Base-by-base conservation (phyloP, 805 yeast species). In the Vanderwaltozyma yarrowii region DNA sequence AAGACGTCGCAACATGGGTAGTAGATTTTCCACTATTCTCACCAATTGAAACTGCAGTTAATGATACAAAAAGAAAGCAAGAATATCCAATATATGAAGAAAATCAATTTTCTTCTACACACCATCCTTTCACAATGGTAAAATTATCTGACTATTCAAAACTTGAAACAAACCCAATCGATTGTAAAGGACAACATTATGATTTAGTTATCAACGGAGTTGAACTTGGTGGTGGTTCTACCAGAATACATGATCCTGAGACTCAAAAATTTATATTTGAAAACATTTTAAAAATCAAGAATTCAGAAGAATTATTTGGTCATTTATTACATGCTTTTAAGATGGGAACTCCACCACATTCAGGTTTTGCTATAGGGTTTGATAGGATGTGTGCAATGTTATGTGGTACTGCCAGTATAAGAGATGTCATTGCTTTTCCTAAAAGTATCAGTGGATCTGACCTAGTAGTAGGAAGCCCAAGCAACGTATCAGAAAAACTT, bases 341-440 rank as follows among this genome's bases (percentile, higher is more conserved):
- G 18, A 75, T 82, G 63, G 98, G 98, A 1, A 86, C 97, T 52
- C 99, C 99, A 1, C 99, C 99, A 1, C 99, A 92, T 62, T 96
- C 96, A 2, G 99, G 99, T 0, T 67, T 92, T 28, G 99, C 98
- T 0, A 67, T 92, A 26, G 99, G 98, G 0, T 83, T 92, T 48
- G 99, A 92, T 57, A 67, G 99, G 44, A 65, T 92, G 67, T 78
- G 94, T 50, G 92, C 98, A 0, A 86, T 89, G 89, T 56, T 89
- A 24, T 60, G 79, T n/a, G 92, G 86, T 0, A 68, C 80, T 15
- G 52, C 67, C 4, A 83, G 85, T 45, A 88, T 92, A 25, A 66
- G 96, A 46, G 96, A 92, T 54, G 97, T 92, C 3, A 80, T 92
- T 43, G 95, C 97, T 1, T 92, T 92, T 58, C 99, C 99, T 2